phyloP scores from a whole-genome alignment of 1,284 basidiomycete genomes.

The Ustilago hordei region DNA sequence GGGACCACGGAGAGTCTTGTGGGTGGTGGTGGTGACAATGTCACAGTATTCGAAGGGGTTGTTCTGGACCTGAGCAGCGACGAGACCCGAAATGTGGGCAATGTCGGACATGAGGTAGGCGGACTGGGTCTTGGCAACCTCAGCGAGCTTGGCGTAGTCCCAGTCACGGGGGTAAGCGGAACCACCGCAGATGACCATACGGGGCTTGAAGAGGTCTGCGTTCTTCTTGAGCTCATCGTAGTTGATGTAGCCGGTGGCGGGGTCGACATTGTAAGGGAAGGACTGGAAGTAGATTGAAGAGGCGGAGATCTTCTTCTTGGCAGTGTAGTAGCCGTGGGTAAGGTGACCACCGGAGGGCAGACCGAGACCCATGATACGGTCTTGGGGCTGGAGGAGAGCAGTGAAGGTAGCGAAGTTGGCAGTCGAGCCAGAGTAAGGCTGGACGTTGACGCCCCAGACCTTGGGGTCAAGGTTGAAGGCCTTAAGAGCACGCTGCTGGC shows the following conservation, averaged over 20 bases:
- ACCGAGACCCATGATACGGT: constrained; percentile 98
- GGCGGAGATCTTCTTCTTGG: constrained; percentile 99
- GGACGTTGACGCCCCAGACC: constrained; percentile 97
- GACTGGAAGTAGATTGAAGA: constrained; percentile 99
- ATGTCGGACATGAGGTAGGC: constrained; percentile 86
- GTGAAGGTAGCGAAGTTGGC: constrained; percentile 95
- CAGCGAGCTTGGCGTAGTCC: constrained; percentile 78
- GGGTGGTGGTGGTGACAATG: constrained; percentile 76
- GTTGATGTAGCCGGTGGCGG: constrained; percentile 85
- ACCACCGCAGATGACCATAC: constrained; percentile 95
- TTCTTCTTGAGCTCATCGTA: constrained; percentile 85
- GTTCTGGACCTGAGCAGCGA: constrained; percentile 91
- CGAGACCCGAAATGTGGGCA: constrained; percentile 95
- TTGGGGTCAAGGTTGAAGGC: constrained; percentile 95
- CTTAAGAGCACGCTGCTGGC: constrained; percentile 92
- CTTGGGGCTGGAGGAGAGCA: constrained; percentile 95
- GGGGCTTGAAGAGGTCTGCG: constrained; percentile 96
- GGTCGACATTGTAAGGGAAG: constrained; percentile 86
- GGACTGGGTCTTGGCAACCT: constrained; percentile 86
- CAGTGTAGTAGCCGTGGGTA: constrained; percentile 98
- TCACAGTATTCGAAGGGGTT: constrained; percentile 97
- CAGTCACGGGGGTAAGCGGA: constrained; percentile 99
- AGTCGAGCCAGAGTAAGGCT: constrained; percentile 88
- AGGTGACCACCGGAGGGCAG: constrained; percentile 98
- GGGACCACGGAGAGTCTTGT: constrained; percentile 99